Evolutionary conservation across 2,329 filamentous ascomycete species (phyloP), one percentile per base, ranked within the genome.

Genomic region (Nothopassalora personata): DNA sequence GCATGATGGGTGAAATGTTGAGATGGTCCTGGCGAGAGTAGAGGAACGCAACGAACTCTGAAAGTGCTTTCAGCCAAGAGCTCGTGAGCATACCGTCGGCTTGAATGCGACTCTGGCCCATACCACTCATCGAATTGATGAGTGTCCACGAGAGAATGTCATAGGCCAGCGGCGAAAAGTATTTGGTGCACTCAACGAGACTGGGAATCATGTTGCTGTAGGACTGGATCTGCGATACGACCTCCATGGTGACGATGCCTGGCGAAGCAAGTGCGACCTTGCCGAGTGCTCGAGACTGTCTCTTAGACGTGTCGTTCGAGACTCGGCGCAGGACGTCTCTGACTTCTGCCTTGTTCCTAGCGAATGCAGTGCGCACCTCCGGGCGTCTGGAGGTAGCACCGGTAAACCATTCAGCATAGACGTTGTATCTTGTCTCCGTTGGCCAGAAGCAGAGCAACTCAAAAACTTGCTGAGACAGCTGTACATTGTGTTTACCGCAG

Each of bases 171-270:
- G 90, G 86, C 1, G 93, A 96, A 67, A 97, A 97, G 72, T 97
- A 97, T 68, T 90, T 88, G 43, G 90, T 91, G 70, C 92, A 97
- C 71, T 97, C 91, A 13, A 97, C 92, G 61, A 99, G 90, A 5
- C 91, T 90, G 62, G 96, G 90, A 58, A 96, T 96, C 61, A 99
- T 82, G 71, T 97, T 99, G 71, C 89, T 89, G 72, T 99, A 99
- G 0, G 89, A 87, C 74, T 99, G 92, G 60, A 97, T 90, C 73
- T 97, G 92, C 62, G 87, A 87, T 59, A 99, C 85, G 6, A 92
- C 91, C 58, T 93, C 89, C 68, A 86, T 86, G 77, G 97, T 96
- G 27, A 97, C 92, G 58, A 96, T 83, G 28, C 93, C 93, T 1
- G 94, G 95, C 47, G 91, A 94, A 1, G 91, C 87, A 68, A 91